Conservation (phyloP, 2,329 filamentous ascomycete species). For the Periconia sp. region DNA sequence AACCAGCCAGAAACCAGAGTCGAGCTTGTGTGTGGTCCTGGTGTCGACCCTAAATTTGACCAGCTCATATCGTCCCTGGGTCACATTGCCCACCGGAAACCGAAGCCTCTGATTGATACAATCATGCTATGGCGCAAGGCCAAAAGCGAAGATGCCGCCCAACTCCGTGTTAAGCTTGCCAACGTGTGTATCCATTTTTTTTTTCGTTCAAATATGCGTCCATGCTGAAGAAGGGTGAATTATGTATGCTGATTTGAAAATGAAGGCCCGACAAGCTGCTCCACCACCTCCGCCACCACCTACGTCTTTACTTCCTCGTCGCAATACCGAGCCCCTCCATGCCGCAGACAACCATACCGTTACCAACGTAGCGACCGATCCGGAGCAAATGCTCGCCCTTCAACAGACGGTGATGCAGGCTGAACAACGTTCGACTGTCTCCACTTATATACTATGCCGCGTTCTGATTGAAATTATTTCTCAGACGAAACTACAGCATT, state of each 20-base stretch:
- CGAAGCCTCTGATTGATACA: conserved; percentile 91
- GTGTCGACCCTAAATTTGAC: conserved; percentile 86
- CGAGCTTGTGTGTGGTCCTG: conserved; percentile 86
- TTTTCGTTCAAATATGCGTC: not conserved
- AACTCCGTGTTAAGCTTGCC: conserved; percentile 33
- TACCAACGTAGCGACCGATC: conserved; percentile 26
- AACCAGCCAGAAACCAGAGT: conserved; percentile 81
- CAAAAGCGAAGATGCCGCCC: conserved; percentile 80
- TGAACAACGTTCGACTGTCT: conserved; percentile 88
- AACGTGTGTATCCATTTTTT: conserved; percentile 21
- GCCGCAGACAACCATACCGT: conserved; percentile 24
- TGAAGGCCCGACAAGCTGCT: conserved; percentile 32
- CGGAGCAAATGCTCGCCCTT: conserved; percentile 44
- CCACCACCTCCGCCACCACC: conserved; percentile 25
- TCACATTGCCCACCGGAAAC: conserved; percentile 91
- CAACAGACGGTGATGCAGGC: conserved; percentile 77
- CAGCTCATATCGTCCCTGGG: conserved; percentile 91
- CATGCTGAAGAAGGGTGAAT: no score
- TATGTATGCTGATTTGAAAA: conserved; percentile 18
- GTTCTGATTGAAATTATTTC: conserved; percentile 93
- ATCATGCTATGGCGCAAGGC: conserved; percentile 98
- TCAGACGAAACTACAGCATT: conserved; percentile 78
- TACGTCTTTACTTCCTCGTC: conserved; percentile 32
- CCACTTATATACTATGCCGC: conserved; percentile 92
- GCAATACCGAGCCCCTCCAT: conserved; percentile 40